Conservation (phyloP, 331 rosid genomes). For the Saraca asoca region DNA sequence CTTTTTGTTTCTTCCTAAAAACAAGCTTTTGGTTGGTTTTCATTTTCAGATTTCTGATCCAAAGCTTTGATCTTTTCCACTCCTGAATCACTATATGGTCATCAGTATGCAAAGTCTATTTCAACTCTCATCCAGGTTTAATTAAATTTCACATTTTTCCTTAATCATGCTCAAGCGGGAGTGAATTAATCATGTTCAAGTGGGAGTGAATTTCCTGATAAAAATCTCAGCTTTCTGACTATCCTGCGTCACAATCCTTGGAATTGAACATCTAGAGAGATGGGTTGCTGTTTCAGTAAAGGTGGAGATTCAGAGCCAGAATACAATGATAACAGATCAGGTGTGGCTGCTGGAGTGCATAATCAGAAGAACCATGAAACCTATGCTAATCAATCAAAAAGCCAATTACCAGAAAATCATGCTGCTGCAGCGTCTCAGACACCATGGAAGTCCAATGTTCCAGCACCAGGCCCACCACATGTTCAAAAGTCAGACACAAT, state of each 20-base stretch:
- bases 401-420: too few relatives aligned
- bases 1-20: too few relatives aligned
- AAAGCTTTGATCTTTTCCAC: not conserved
- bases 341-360: slow-evolving; percentile 26
- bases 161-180: not conserved
- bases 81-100: not conserved
- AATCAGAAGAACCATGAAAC: slow-evolving; percentile 51
- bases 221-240: slow-evolving; percentile 17
- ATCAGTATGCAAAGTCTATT: not conserved
- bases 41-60: slow-evolving; percentile 30
- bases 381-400: too few relatives aligned
- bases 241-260: slow-evolving; percentile 23
- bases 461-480: too few relatives aligned
- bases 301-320: slow-evolving; percentile 35
- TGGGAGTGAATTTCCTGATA: not conserved
- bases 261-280: slow-evolving; percentile 35
- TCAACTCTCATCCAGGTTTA: slow-evolving; percentile 35
- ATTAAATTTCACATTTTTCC: slow-evolving; percentile 8
- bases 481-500: slow-evolving; percentile 48
- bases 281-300: slow-evolving; percentile 68
- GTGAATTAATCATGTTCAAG: too few relatives aligned
- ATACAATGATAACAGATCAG: slow-evolving; percentile 49
- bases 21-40: too few relatives aligned
- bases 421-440: too few relatives aligned
- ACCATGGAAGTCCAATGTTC: too few relatives aligned